Evolutionary conservation across 495 filamentous ascomycete genomes (phyloP), one percentile per base, ranked within the genome.

Genomic region (Aspergillus asperescens): DNA sequence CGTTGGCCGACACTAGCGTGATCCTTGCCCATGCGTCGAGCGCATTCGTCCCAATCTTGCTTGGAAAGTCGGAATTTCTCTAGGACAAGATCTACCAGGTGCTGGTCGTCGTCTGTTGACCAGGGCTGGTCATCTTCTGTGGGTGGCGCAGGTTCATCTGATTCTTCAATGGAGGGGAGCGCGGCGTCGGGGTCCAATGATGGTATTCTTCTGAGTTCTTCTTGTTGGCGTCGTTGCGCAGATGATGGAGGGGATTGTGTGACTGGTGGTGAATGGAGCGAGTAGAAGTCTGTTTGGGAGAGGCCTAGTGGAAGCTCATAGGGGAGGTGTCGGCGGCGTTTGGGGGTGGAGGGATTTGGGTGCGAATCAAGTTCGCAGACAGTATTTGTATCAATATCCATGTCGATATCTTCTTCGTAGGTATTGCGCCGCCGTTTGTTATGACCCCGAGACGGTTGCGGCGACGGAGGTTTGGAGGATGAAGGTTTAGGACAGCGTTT

Each of bases 11-110:
- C 69, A 53, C 81, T 85, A 16, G 74, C 72, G n/a, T 81, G 68
- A 59, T 86, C 82, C 18, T 66, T 67, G 62, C 81, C 85, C 50
- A 90, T 73, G 56, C 72, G 79, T 38, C 79, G 73, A 48, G 87
- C 87, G 69, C 87, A 90, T 51, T 90, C 86, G 40, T 88, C 83
- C 88, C 86, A 90, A 50, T 90, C 85, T 47, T 74, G 78, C 64
- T 82, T 83, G 35, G 80, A 81, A 20, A 90, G 80, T 54, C 80
- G 80, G 43, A 90, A 77, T 62, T 89, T 90, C 61, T 86, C 82
- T 2, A 90, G 73, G 27, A 90, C 86, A 23, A 89, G 70, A 60
- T 88, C 81, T 20, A 90, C 79, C 5, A 92, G 73, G 19, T 82
- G 77, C 45, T 83, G 72, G 64, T 90, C 87, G 56, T 90, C 84